A percentile compares a stretch with the other conserved stretches of the same genome.
phyloP scores from a whole-genome alignment of 139 green algal species.

The Tetradesmus obliquus region DNA sequence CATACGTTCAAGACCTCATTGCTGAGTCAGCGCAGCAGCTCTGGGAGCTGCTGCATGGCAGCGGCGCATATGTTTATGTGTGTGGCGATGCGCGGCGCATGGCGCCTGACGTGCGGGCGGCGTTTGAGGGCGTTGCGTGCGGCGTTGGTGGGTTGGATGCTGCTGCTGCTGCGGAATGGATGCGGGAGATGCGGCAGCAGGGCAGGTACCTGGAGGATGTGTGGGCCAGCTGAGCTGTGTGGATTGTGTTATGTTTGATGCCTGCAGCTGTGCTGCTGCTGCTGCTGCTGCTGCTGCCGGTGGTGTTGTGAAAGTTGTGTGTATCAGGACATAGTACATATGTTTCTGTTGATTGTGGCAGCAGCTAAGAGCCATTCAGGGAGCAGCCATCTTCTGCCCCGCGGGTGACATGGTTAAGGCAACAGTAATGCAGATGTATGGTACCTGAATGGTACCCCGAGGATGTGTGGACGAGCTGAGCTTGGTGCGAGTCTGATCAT shows the following conservation, averaged over 20 bases:
- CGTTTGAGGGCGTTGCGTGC: constrained; percentile 70
- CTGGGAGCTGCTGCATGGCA: constrained; percentile 47
- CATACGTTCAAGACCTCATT: constrained; percentile 87
- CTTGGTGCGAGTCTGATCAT: background rate
- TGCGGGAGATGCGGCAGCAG: constrained; percentile 78
- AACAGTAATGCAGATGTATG: no score
- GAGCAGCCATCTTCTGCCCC: no score
- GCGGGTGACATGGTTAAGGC: no score
- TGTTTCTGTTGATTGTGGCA: no score
- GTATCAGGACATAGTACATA: no score
- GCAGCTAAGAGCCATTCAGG: no score
- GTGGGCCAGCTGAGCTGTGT: constrained; percentile 63
- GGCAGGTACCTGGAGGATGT: constrained; percentile 91
- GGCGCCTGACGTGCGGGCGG: constrained; percentile 92
- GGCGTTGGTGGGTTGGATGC: constrained; percentile 54
- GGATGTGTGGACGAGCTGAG: background rate
- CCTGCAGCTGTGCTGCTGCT: no score
- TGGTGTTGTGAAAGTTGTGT: no score
- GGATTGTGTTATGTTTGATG: no score
- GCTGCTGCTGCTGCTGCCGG: no score
- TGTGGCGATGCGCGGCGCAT: constrained; percentile 96
- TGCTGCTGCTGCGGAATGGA: constrained; percentile 69
- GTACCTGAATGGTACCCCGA: background rate
- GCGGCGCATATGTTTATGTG: constrained; percentile 85
- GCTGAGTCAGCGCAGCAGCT: constrained; percentile 22